Conservation (phyloP, 805 yeast species). For the Ogataea paraovalis region DNA sequence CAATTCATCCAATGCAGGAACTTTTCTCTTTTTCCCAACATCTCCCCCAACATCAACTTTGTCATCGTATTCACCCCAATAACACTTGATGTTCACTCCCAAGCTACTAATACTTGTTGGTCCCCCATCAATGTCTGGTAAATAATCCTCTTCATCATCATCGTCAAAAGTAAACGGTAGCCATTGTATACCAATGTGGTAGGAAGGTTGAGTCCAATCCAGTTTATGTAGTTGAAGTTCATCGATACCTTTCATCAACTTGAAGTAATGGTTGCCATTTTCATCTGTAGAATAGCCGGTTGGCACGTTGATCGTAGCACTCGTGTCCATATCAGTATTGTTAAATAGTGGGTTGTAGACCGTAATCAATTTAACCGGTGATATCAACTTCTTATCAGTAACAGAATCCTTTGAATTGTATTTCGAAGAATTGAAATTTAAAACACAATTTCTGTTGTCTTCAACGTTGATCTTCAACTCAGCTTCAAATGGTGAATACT, state of each 20-base stretch:
- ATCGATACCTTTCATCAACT: constrained; percentile 60
- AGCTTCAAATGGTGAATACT: constrained; percentile 64
- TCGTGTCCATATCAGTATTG: background rate
- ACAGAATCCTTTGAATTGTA: constrained; percentile 30
- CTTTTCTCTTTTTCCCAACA: constrained; percentile 25
- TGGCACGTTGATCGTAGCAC: constrained; percentile 26
- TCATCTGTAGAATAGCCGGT: constrained; percentile 42
- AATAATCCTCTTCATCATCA: constrained; percentile 27
- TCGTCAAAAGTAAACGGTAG: constrained; percentile 55
- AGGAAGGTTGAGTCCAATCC: constrained; percentile 48
- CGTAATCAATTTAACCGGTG: constrained; percentile 65
- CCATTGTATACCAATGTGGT: constrained; percentile 72
- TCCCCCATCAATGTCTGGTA: background rate
- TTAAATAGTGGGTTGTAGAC: constrained; percentile 34
- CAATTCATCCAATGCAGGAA: constrained; percentile 74
- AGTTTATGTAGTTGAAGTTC: constrained; percentile 61
- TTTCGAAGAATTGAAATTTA: constrained; percentile 52
- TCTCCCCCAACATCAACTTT: constrained; percentile 37
- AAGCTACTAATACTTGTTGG: constrained; percentile 33
- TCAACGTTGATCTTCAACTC: constrained; percentile 54
- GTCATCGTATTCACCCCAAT: constrained; percentile 72
- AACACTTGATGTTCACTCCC: constrained; percentile 61
- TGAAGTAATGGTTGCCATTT: constrained; percentile 38
- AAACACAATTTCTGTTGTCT: constrained; percentile 60
- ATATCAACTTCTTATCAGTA: constrained; percentile 31